Base-by-base conservation (phyloP, 805 yeast species). In the Metschnikowia corniflorae region DNA sequence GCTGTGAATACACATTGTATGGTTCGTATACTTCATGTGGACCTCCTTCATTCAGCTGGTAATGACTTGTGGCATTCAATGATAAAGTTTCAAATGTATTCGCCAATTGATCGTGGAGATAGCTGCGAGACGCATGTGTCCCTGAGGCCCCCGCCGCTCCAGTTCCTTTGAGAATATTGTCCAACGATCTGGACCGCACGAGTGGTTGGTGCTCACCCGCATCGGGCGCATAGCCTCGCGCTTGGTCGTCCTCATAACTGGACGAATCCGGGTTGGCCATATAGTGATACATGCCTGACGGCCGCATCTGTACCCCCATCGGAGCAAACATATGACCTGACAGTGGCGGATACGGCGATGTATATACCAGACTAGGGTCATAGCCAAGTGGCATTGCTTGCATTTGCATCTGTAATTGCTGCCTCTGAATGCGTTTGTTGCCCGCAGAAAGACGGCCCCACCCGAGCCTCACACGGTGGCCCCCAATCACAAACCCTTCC, bases 401-500 rank as follows among this genome's bases (percentile, higher is more conserved):
- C 43, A 63, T 47, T 32, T 58, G 69, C 21, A 65, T 60, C 34
- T 58, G 67, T 29, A 49, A 53, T 15, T 40, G 52, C 8, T 54
- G 60, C 25, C 57, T 64, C 23, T 54, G 36, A 19, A 33, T 23
- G 12, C 18, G 23, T 25, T 33, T 40, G 32, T 36, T 40, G 35
- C 20, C 26, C 22, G 37, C 34, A 6, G 33, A 29, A 27, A 34
- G 70, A 48, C 87, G 73, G 20, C 96, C 96, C 96, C 96, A 88
- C 35, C 91, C 81, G 40, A 88, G 71, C 50, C 95, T 71, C 32
- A 88, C 80, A 43, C 91, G 73, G 39, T 86, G 81, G 40, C 86
- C 88, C 33, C 89, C 91, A 49, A 88, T 81, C 24, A 87, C 86
- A 55, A 79, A 86, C 7, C 95, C 95, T 61, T 88, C 95, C 94